Conservation (phyloP, 1,284 basidiomycete genomes). For the Dichomitus squalens region DNA sequence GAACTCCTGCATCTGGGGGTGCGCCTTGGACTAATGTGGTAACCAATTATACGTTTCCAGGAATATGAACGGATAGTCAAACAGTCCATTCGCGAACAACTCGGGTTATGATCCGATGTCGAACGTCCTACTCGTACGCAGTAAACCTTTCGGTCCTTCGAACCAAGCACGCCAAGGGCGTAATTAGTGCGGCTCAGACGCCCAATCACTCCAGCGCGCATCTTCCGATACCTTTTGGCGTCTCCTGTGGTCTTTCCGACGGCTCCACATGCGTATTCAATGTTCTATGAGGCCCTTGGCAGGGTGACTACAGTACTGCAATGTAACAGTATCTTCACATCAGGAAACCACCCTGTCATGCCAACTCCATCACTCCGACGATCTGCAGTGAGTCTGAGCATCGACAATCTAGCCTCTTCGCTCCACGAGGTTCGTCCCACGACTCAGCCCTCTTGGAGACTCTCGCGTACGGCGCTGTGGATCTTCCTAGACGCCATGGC, state of each 20-base stretch:
- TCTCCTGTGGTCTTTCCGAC: neutral
- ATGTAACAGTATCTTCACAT: conserved; percentile 18
- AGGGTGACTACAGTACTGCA: conserved; percentile 10
- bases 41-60: conserved; percentile 27
- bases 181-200: conserved; percentile 6
- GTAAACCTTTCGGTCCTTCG: neutral
- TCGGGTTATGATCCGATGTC: conserved; percentile 55
- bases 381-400: neutral
- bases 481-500: neutral
- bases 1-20: conserved; percentile 13
- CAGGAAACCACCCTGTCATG: conserved; percentile 13
- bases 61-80: conserved; percentile 77
- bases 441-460: neutral
- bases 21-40: conserved; percentile 2
- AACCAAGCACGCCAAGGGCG: neutral
- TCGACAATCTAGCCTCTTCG: neutral
- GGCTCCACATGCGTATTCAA: neutral
- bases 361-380: conserved; percentile 6
- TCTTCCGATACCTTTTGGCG: neutral
- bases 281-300: neutral
- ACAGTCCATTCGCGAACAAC: conserved; percentile 70
- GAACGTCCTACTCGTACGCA: neutral
- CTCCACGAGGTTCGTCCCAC: neutral
- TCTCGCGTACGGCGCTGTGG: neutral
- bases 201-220: neutral